Evolutionary conservation across 2,329 filamentous ascomycete genomes (phyloP).

Genomic region (Stagonosporopsis cucurbitacearum): DNA sequence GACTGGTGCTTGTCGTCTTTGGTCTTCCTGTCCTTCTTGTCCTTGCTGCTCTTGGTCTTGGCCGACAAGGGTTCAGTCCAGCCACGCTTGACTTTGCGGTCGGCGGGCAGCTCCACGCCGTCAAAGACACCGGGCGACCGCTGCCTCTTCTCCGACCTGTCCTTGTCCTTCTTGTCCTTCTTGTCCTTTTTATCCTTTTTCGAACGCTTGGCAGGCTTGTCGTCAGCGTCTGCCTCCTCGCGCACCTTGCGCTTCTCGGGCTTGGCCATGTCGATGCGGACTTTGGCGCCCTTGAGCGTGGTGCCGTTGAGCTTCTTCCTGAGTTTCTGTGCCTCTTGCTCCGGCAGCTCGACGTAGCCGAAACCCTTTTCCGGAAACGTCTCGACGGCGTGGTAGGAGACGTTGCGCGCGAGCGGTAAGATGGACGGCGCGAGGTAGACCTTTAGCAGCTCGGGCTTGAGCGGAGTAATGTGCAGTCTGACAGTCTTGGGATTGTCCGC

Average conservation of each 20-base stretch:
- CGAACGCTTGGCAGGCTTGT: slow-evolving; percentile 56
- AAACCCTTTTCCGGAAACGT: slow-evolving; percentile 90
- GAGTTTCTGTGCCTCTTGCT: slow-evolving; percentile 83
- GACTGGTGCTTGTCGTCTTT: slow-evolving; percentile 64
- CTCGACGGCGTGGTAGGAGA: slow-evolving; percentile 86
- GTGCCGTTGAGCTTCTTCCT: slow-evolving; percentile 90
- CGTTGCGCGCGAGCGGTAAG: slow-evolving; percentile 71
- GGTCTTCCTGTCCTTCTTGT: slow-evolving; percentile 61
- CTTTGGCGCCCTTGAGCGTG: slow-evolving; percentile 82
- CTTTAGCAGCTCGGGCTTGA: slow-evolving; percentile 76
- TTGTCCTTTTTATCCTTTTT: slow-evolving; percentile 54
- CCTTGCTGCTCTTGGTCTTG: slow-evolving; percentile 55
- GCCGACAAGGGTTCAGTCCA: slow-evolving; percentile 74
- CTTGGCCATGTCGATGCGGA: slow-evolving; percentile 82
- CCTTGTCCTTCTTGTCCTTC: slow-evolving; percentile 6
- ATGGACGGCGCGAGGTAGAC: slow-evolving; percentile 74
- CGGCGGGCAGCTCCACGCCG: slow-evolving; percentile 74
- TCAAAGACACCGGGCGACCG: slow-evolving; percentile 61
- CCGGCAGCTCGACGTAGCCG: slow-evolving; percentile 86
- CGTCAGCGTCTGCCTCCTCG: slow-evolving; percentile 46
- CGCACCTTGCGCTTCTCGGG: slow-evolving; percentile 62
- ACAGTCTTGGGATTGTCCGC: slow-evolving; percentile 36
- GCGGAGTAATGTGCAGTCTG: slow-evolving; percentile 86
- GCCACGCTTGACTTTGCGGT: slow-evolving; percentile 83
- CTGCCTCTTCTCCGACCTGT: slow-evolving; percentile 44